Evolutionary conservation across 768 basidiomycete species (phyloP).

Genomic region (Kwoniella bestiolae): DNA sequence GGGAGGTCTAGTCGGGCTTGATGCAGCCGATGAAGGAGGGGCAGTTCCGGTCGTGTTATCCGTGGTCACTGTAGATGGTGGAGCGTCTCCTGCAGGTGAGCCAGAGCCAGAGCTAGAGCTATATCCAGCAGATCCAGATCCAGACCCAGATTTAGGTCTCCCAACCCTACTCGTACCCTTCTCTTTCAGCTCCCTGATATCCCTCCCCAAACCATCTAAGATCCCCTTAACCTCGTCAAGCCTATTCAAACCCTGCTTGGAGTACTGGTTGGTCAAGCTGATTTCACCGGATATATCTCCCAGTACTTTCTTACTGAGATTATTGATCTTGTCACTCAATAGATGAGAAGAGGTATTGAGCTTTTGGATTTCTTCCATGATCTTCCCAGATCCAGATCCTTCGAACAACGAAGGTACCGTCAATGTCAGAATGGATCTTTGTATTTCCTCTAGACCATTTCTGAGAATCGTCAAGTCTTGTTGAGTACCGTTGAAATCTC

Average conservation of each 20-base stretch:
- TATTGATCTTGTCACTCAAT: neutral
- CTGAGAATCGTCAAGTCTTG: neutral
- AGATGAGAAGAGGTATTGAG: neutral
- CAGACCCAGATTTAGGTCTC: neutral
- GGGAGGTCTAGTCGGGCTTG: neutral
- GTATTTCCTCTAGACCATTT: neutral
- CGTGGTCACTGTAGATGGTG: too few species aligned
- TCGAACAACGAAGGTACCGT: too few species aligned
- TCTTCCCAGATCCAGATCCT: neutral
- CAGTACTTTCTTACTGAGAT: neutral
- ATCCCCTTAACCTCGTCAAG: neutral
- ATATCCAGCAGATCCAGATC: neutral
- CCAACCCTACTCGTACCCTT: neutral
- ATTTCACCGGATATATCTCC: slow-evolving; percentile 2
- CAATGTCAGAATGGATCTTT: too few species aligned
- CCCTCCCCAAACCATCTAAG: neutral
- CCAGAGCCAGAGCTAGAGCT: neutral
- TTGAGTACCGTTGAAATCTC: slow-evolving; percentile 4
- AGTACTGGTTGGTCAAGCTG: slow-evolving; percentile 1
- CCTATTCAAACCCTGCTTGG: neutral
- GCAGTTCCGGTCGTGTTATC: neutral
- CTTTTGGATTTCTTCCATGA: neutral
- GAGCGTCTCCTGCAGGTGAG: neutral
- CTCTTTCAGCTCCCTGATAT: neutral
- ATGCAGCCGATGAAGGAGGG: neutral